Evolutionary conservation across 768 basidiomycete genomes (phyloP).

Genomic region (Terana coerulea): DNA sequence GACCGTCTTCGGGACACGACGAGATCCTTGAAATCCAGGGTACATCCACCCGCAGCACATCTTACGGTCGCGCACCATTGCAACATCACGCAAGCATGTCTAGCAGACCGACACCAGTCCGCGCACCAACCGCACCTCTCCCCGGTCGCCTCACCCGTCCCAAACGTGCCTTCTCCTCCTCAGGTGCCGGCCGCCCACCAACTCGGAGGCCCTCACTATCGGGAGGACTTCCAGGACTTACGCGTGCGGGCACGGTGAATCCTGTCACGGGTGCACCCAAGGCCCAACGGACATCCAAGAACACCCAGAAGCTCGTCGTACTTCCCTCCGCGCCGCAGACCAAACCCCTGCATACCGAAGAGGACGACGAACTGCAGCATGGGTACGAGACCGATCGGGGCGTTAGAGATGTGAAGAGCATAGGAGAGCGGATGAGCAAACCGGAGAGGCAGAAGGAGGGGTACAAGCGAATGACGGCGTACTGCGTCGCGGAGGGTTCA

Average conservation of each 20-base stretch:
- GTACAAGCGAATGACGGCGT: conserved; percentile 81
- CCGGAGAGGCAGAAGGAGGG: conserved; percentile 78
- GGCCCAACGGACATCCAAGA: conserved; percentile 82
- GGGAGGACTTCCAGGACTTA: conserved; percentile 12
- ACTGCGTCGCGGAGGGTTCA: conserved; percentile 85
- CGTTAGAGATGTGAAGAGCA: conserved; percentile 75
- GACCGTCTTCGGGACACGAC: too few species aligned
- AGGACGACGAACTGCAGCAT: conserved; percentile 48
- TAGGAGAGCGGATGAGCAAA: conserved; percentile 87
- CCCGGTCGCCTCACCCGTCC: conserved; percentile 6
- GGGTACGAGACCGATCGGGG: conserved; percentile 67
- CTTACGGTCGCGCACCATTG: too few species aligned
- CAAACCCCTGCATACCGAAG: conserved; percentile 52
- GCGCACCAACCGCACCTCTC: conserved; percentile 5
- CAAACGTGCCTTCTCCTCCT: conserved; percentile 8
- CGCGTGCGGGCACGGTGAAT: conserved; percentile 21
- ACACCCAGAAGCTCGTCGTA: conserved; percentile 85
- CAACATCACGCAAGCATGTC: too few species aligned
- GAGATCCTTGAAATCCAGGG: too few species aligned
- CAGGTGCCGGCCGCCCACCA: not conserved
- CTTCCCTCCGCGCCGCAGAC: conserved; percentile 91
- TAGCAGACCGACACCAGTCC: conserved; percentile 5
- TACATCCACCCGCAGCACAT: too few species aligned
- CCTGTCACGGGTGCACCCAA: conserved; percentile 34
- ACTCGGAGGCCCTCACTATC: conserved; percentile 31